phyloP scores from a whole-genome alignment of 305 asterid genomes.

The Fraxinus velutina region DNA sequence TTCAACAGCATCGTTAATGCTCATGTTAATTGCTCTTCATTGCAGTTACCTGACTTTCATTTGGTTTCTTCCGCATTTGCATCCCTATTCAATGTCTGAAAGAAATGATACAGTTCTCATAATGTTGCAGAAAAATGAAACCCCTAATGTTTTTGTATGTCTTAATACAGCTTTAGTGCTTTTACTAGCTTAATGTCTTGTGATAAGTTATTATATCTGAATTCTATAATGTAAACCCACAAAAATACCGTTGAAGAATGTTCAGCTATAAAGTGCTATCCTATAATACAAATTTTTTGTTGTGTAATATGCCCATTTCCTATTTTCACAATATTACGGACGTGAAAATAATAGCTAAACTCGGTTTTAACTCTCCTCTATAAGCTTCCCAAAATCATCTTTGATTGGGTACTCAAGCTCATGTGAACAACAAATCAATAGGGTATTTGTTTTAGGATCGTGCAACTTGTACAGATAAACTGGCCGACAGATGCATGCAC shows the following conservation, averaged over 20 bases:
- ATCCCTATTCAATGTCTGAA: not conserved
- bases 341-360: not conserved
- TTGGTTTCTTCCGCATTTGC: not conserved
- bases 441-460: not conserved
- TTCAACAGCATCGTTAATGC: not conserved
- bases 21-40: not conserved
- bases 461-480: not conserved
- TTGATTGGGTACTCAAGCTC: not conserved
- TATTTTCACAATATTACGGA: not conserved
- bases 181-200: not conserved
- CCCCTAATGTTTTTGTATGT: not conserved
- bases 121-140: not conserved
- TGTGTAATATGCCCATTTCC: not conserved
- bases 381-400: not conserved
- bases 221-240: conserved; percentile 15
- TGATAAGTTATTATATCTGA: conserved; percentile 19
- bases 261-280: not conserved
- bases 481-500: not conserved
- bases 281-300: not conserved
- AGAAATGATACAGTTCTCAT: not conserved
- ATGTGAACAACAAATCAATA: not conserved
- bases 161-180: not conserved
- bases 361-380: not conserved
- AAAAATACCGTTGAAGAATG: not conserved
- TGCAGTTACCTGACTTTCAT: conserved; percentile 9